Evolutionary conservation across 2,329 filamentous ascomycete genomes (phyloP), one percentile per base, ranked within the genome.

Genomic region (Aspergillus phoenicis): DNA sequence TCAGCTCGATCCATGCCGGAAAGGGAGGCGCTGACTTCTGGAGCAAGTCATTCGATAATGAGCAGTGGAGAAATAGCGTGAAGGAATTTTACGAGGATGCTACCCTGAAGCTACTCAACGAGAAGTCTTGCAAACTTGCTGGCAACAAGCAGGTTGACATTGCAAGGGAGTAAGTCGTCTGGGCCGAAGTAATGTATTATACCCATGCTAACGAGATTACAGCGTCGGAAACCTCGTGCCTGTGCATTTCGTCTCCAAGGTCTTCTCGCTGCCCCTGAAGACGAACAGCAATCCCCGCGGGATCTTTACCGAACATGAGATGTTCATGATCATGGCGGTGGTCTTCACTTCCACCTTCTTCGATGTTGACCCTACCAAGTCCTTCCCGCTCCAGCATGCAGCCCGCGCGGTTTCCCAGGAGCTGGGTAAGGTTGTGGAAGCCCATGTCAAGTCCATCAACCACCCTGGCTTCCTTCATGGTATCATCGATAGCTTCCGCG

Each of bases 81-180:
- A 88, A 87, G 77, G 75, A 78, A 0, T 93, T 92, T 69, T 93
- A 90, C 71, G 81, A 86, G 10, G 79, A 84, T 33, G 87, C 85
- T 13, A 87, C 85, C 1, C 77, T 85, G 54, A 78, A 83, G 28
- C 80, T 95, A 2, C 80, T 96, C 20, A 73, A 78, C 0, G 82
- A 87, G 28, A 90, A 91, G 73, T 85, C 85, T 47, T 90, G 86
- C 74, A 83, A 82, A 59, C 82, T 93, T 28, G 84, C 81, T 4
- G 83, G 83, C 8, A 81, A 83, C 58, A 84, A 84, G 56, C 88
- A 91, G 71, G 84, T 92, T 43, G 91, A 95, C 67, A 81, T 93
- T 82, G 84, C 85, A 36, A 80, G 84, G 60, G 84, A 86, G 72
- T 78, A 74, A 72, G 77, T 69, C 33, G 30, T 15, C 22, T 20